phyloP scores from a whole-genome alignment of 2,329 filamentous ascomycete genomes.

The Colletotrichum endophyticum region DNA sequence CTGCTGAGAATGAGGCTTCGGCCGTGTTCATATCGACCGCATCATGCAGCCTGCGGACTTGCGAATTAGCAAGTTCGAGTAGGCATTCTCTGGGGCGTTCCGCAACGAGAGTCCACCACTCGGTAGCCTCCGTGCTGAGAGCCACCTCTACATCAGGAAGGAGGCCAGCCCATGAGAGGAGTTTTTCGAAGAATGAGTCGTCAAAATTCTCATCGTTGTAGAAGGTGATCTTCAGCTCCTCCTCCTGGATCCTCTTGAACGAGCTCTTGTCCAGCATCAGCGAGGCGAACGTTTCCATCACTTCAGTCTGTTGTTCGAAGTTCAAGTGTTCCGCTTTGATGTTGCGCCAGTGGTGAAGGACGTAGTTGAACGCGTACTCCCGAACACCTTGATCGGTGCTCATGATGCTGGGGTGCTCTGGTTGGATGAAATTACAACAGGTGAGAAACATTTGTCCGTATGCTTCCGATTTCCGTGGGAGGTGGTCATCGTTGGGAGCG shows the following conservation, averaged over 20 bases:
- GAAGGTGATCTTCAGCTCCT: neutral
- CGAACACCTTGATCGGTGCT: neutral
- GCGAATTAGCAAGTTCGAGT: neutral
- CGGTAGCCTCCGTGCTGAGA: slow-evolving; percentile 9
- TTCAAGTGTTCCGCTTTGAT: slow-evolving; percentile 24
- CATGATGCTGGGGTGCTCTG: neutral
- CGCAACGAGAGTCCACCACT: slow-evolving; percentile 25
- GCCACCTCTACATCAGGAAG: neutral
- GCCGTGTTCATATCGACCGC: neutral
- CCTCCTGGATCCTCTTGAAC: slow-evolving; percentile 8
- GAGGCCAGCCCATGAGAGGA: neutral
- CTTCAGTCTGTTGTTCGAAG: slow-evolving; percentile 19
- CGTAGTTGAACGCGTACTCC: slow-evolving; percentile 18
- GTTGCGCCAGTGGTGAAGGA: slow-evolving; percentile 21
- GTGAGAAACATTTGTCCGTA: slow-evolving; percentile 27
- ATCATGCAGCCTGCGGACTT: neutral
- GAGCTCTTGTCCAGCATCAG: slow-evolving; percentile 21
- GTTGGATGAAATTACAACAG: slow-evolving; percentile 14
- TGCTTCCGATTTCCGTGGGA: slow-evolving; percentile 24
- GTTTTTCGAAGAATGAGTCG: neutral
- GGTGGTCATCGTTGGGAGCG: neutral
- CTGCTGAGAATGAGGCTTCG: neutral
- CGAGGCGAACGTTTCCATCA: slow-evolving; percentile 25
- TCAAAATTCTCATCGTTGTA: neutral
- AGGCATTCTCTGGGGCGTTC: neutral